Evolutionary conservation across 139 green algal species (phyloP), one percentile per base, ranked within the genome.

Genomic region (Trebouxia sp.): DNA sequence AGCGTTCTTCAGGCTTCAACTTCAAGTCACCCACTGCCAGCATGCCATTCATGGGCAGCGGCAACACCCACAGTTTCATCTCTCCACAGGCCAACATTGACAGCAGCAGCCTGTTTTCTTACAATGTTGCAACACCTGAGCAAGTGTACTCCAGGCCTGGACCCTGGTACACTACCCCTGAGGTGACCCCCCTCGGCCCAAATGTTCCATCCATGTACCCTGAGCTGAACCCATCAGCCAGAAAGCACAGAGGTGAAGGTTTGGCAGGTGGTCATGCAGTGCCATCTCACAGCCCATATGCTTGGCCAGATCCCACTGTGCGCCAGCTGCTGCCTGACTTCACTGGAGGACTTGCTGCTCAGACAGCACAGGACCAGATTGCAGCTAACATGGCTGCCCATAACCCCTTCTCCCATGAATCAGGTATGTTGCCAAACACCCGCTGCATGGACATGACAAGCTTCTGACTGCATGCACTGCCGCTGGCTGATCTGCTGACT

Each of bases 181-280:
- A 72, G n/a, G 37, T 35, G 26, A 43, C 28, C 32, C 32, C 32
- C 62, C 37, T 17, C 62, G 24, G 32, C 32, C 15, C 62, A 32
- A 72, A 72, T 37, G 9, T 35, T 45, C 32, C 62, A 72, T 22
- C 32, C 15, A 14, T 45, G 32, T 72, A 72, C 62, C 62, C 62
- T 72, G 62, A 72, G 62, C 62, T 72, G 32, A 72, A 72, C 30
- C 62, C 62, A 32, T 72, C 62, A 45, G 35, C 62, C 9, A n/a
- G 12, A 6, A 24, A 45, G 9, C 62, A 72, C 62, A 72, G 42
- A 35, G 35, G 62, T 22, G n/a, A 72, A 8, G 32, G 20, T 9
- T 43, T 45, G 35, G 3, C 12, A 8, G 62, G 62, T 42, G 35
- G 35, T 5, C 37, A 43, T 6, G 42, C 35, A 72, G 24, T 35